Conservation (phyloP, 352 stramenopile genomes). For the Sclerospora graminicola region DNA sequence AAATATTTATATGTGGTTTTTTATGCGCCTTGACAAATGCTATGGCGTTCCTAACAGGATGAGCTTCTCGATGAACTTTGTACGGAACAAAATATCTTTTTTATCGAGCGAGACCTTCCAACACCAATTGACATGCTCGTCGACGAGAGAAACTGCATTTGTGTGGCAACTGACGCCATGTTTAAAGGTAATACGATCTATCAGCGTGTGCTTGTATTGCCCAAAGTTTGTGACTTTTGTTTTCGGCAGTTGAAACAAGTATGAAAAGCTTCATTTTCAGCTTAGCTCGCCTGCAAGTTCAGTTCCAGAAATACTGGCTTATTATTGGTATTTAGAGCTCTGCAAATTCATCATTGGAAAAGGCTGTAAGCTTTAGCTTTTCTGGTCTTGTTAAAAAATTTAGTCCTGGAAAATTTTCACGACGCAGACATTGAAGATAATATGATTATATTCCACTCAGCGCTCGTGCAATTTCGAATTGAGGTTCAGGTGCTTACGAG, state of each 20-base stretch:
- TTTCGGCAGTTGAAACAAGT: conserved; percentile 20
- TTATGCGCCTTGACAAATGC: too few species aligned
- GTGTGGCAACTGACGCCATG: conserved; percentile 19
- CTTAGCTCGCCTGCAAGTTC: conserved; percentile 44
- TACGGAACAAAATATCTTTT: conserved; percentile 36
- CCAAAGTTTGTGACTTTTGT: background rate
- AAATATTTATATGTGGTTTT: too few species aligned
- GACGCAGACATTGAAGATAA: conserved; percentile 2
- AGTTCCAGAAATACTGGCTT: conserved; percentile 52
- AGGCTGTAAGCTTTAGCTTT: background rate
- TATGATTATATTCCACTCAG: conserved; percentile 35
- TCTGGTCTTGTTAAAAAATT: background rate
- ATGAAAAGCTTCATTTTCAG: conserved; percentile 49
- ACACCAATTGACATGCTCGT: conserved; percentile 47
- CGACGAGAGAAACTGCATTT: conserved; percentile 56
- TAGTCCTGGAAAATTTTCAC: background rate
- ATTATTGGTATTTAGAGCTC: conserved; percentile 33
- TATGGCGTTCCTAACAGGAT: conserved; percentile 21
- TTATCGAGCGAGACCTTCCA: conserved; percentile 53
- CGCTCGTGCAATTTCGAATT: conserved; percentile 49
- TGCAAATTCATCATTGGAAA: background rate
- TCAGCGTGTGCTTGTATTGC: background rate
- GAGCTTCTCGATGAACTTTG: conserved; percentile 51
- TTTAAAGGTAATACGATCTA: conserved; percentile 28
- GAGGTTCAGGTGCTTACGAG: conserved; percentile 38